Base-by-base conservation (phyloP, 2,329 filamentous ascomycete genomes). In the Colletotrichum acutatum region DNA sequence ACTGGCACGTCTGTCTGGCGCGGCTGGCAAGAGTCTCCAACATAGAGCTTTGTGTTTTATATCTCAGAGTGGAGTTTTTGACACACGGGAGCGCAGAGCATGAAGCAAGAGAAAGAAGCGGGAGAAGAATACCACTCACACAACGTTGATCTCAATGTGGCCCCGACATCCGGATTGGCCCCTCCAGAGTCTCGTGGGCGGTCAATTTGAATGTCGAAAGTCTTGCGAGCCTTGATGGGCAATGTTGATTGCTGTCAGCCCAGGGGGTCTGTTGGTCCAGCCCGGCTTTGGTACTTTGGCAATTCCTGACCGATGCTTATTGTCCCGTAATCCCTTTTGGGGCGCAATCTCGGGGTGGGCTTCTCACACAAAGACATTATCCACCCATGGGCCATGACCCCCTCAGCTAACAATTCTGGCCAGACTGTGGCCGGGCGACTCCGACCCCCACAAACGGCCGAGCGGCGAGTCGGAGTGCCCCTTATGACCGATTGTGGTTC, bases 281-380 rank as follows among this genome's bases (percentile, higher is more conserved):
- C 14, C 60, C 42, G 54, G 9, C 28, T 8, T 30, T 24, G 37
- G 37, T 30, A 49, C 59, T 16, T 30, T 30, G 26, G 37, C 37
- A 28, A 34, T 32, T 49, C 19, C 24, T 46, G 53, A 24, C 59
- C 12, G 65, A 59, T 53, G 65, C 65, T 63, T 58, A 37, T 30
- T 49, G 42, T 49, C 42, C 42, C 19, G 42, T 49, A 49, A n/a
- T 14, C 37, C 65, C 58, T 30, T 69, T 72, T 61, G 32, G 54
- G 60, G 54, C 49, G 60, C 60, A 72, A 72, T 72, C 60, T 72
- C 66, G 60, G 70, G 6, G 49, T 70, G 70, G 66, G 22, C n/a
- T 63, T 49, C 42, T 49, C 24, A 49, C 49, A 32, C 46, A 61
- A 57, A 56, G 56, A 61, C 34, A 24, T 56, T 49, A 70, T 46